phyloP scores from a whole-genome alignment of 2,329 filamentous ascomycete genomes.

The Epichloe baconii region DNA sequence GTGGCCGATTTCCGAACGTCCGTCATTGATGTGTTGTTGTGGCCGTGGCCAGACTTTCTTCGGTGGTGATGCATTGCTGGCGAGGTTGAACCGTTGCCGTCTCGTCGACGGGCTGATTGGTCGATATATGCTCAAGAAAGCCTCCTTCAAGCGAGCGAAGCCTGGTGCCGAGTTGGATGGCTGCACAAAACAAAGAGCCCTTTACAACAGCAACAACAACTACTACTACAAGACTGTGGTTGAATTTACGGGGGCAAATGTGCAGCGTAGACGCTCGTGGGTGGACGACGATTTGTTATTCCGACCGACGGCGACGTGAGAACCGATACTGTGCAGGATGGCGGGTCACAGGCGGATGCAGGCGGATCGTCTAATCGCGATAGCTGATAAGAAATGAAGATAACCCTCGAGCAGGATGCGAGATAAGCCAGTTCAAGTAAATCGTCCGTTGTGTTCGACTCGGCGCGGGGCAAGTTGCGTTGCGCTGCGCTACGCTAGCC shows the following conservation, averaged over 20 bases:
- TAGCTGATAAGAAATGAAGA: neutral
- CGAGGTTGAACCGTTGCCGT: constrained; percentile 1
- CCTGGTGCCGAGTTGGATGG: neutral
- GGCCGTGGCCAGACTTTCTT: constrained; percentile 41
- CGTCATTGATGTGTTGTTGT: constrained; percentile 38
- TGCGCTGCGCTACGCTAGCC: neutral
- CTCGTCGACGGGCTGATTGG: constrained; percentile 1
- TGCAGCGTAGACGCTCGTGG: no score
- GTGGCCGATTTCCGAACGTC: constrained; percentile 40
- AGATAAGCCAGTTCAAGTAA: constrained; percentile 1
- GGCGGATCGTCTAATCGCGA: neutral
- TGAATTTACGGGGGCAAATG: neutral
- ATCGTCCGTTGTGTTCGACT: neutral
- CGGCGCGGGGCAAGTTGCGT: neutral
- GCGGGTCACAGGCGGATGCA: neutral
- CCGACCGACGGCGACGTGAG: neutral
- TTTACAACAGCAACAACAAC: no score
- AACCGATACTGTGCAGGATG: neutral
- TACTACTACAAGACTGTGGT: neutral
- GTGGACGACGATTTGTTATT: no score
- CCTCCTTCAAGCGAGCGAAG: neutral
- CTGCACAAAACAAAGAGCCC: no score
- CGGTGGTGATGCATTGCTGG: constrained; percentile 41
- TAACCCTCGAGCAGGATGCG: neutral
- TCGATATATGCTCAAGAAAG: constrained; percentile 2